Conservation (phyloP, 73 alveolate species). For the Effrenium voratum region DNA sequence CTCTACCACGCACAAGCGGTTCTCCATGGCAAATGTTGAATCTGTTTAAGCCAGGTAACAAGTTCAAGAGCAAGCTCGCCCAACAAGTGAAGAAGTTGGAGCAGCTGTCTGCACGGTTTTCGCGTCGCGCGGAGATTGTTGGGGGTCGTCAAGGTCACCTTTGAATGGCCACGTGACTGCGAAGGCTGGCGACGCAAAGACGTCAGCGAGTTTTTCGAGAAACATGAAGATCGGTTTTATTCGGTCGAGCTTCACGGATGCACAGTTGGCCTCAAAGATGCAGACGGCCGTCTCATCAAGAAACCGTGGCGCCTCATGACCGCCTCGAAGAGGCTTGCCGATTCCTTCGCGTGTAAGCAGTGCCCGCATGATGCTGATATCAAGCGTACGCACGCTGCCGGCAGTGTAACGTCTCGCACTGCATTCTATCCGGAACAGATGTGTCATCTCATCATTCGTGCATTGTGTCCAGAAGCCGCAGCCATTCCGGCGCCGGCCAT, state of each 20-base stretch:
- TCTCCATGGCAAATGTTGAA: not conserved
- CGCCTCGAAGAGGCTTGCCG: not conserved
- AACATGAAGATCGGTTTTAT: not conserved
- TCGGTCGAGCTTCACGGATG: not conserved
- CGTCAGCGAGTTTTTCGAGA: not conserved
- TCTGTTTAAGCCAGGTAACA: not conserved
- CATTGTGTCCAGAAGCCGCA: not conserved
- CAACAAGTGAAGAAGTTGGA: not conserved
- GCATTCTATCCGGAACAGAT: not conserved
- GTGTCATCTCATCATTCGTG: not conserved
- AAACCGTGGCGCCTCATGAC: conserved; percentile 41
- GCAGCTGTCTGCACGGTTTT: not conserved
- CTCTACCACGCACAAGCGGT: not conserved
- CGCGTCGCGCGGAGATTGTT: not conserved
- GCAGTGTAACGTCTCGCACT: too few species aligned
- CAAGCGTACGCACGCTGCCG: too few species aligned
- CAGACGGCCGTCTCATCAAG: not conserved
- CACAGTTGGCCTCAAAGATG: not conserved
- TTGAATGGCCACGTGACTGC: conserved; percentile 7
- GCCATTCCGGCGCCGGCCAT: not conserved
- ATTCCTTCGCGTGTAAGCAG: not conserved
- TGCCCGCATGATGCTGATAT: not conserved
- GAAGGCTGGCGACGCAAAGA: not conserved
- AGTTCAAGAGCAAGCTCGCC: not conserved
- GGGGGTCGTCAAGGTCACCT: not conserved